Evolutionary conservation across 2,329 filamentous ascomycete genomes (phyloP).

Genomic region (Aspergillus vadensis): DNA sequence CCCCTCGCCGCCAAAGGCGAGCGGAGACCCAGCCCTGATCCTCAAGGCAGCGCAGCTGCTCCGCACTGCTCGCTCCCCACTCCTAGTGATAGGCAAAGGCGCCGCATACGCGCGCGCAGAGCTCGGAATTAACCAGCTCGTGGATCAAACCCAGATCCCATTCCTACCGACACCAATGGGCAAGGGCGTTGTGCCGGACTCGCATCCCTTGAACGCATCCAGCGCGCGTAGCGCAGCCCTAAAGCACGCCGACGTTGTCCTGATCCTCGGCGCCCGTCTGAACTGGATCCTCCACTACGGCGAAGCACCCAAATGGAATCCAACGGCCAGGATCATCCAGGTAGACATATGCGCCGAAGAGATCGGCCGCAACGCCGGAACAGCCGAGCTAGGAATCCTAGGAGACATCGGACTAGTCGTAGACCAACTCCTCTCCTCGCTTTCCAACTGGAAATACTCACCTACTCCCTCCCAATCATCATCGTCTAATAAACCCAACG

Average conservation of each 20-base stretch:
- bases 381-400: conserved; percentile 52
- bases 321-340: conserved; percentile 55
- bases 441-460: conserved; percentile 51
- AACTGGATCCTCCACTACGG: conserved; percentile 64
- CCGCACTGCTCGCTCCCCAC: conserved; percentile 51
- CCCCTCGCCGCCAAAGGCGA: conserved; percentile 45
- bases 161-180: conserved; percentile 63
- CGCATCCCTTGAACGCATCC: conserved; percentile 55
- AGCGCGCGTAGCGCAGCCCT: conserved; percentile 57
- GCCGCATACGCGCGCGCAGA: conserved; percentile 58
- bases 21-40: conserved; percentile 49
- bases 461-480: conserved; percentile 25
- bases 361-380: conserved; percentile 54
- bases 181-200: conserved; percentile 59
- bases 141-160: conserved; percentile 53
- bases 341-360: conserved; percentile 58
- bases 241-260: conserved; percentile 56
- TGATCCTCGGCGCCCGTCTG: conserved; percentile 57
- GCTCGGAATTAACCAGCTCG: conserved; percentile 45
- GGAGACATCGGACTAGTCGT: conserved; percentile 56
- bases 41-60: conserved; percentile 48
- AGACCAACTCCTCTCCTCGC: conserved; percentile 46
- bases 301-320: conserved; percentile 56
- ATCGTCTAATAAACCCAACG: background rate
- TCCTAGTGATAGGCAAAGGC: conserved; percentile 59